A percentile compares a stretch with the other conserved stretches of the same genome.
phyloP scores from a whole-genome alignment of 2,329 filamentous ascomycete species.

The Phaeosphaeria sp. region DNA sequence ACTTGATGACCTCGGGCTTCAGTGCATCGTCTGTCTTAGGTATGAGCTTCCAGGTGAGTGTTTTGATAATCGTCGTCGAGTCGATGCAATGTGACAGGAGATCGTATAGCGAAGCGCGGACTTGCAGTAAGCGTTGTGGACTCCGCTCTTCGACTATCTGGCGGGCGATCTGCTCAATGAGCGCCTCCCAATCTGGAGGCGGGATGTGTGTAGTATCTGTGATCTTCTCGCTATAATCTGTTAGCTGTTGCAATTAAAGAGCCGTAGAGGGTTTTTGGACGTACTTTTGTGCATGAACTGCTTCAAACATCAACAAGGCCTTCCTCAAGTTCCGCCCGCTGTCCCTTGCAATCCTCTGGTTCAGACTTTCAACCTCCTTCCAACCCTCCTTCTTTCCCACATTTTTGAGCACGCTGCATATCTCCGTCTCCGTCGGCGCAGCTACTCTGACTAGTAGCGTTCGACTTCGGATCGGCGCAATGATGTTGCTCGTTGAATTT shows the following conservation, averaged over 20 bases:
- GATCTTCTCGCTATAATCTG: constrained; percentile 76
- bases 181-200: constrained; percentile 94
- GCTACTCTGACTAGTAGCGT: constrained; percentile 91
- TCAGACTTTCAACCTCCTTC: constrained; percentile 75
- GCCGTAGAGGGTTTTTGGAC: constrained; percentile 31
- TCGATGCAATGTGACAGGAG: constrained; percentile 97
- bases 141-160: constrained; percentile 94
- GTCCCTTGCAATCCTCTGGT: constrained; percentile 85
- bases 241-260: constrained; percentile 11
- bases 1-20: constrained; percentile 91
- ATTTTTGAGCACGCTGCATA: constrained; percentile 73
- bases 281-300: constrained; percentile 96
- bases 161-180: constrained; percentile 87
- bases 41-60: constrained; percentile 91
- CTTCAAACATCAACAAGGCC: constrained; percentile 95
- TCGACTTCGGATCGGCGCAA: constrained; percentile 93
- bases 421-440: constrained; percentile 84
- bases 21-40: constrained; percentile 84
- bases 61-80: constrained; percentile 91
- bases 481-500: constrained; percentile 97
- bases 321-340: constrained; percentile 89
- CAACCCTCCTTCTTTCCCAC: constrained; percentile 84
- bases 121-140: constrained; percentile 84
- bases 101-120: constrained; percentile 95
- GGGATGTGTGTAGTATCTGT: constrained; percentile 88